Percentiles rank a stretch among this genome's conserved stretches.
Evolutionary conservation across 108 stramenopile genomes (phyloP).

Genomic region (Epithemia pelagica): DNA sequence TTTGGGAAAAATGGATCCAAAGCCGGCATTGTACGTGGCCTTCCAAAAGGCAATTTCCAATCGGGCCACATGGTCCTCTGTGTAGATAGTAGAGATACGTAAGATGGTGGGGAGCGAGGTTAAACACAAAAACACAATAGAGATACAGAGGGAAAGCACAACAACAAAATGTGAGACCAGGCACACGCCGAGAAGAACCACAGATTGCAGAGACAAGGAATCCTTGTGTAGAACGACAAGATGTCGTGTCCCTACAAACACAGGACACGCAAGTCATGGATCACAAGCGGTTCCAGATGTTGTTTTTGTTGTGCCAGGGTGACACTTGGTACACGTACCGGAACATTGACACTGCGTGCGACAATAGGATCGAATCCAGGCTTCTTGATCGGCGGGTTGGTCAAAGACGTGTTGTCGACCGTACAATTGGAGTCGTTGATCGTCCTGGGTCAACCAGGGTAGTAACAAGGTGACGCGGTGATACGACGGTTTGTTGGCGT

Average conservation of each 20-base stretch:
- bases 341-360: conserved; percentile 23
- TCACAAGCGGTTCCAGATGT: no score
- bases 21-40: conserved; percentile 55
- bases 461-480: conserved; percentile 61
- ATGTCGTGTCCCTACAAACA: no score
- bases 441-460: conserved; percentile 66
- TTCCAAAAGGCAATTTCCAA: conserved; percentile 65
- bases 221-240: no score
- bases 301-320: no score
- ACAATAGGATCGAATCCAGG: conserved; percentile 67
- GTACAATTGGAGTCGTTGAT: conserved; percentile 54
- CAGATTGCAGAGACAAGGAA: no score
- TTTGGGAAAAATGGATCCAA: conserved; percentile 82
- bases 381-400: conserved; percentile 29
- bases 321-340: no score
- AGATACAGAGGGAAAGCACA: conserved; percentile 12
- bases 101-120: background rate
- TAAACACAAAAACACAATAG: background rate
- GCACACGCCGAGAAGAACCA: no score
- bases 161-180: no score
- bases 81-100: background rate
- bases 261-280: no score
- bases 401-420: conserved; percentile 50
- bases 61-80: conserved; percentile 24
- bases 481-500: background rate